Evolutionary conservation across 1,284 basidiomycete species (phyloP).

Genomic region (Ustilago xerochloae): DNA sequence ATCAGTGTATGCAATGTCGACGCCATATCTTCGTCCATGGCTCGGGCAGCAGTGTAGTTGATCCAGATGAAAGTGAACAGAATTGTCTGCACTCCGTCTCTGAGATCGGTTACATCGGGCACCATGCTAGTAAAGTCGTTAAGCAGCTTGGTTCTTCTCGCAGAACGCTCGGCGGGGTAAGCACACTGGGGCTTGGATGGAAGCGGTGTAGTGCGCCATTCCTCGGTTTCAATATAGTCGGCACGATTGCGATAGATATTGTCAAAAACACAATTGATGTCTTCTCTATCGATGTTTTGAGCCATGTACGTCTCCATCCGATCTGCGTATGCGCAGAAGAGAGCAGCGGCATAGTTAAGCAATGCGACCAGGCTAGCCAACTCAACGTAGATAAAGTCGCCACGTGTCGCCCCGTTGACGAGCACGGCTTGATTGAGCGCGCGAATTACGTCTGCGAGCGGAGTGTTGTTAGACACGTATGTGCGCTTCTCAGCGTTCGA

Average conservation of each 20-base stretch:
- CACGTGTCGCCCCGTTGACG: not conserved
- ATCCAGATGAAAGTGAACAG: constrained; percentile 38
- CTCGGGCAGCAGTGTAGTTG: constrained; percentile 18
- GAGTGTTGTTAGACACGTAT: constrained; percentile 1
- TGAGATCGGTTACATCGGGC: constrained; percentile 22
- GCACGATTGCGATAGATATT: constrained; percentile 5
- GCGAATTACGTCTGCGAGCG: constrained; percentile 10
- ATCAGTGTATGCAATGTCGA: constrained; percentile 17
- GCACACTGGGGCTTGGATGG: not conserved
- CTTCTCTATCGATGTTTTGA: not conserved
- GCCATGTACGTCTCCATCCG: constrained; percentile 12
- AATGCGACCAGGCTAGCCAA: constrained; percentile 18
- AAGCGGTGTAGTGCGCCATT: constrained; percentile 1
- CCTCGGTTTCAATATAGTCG: constrained; percentile 21
- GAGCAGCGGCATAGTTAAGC: constrained; percentile 32
- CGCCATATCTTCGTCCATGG: not conserved
- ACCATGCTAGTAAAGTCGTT: not conserved
- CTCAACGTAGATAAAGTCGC: constrained; percentile 11
- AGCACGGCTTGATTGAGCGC: constrained; percentile 24
- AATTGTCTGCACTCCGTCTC: constrained; percentile 28
- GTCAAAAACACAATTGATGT: constrained; percentile 1
- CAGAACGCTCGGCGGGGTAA: not conserved
- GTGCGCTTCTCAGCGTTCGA: constrained; percentile 10
- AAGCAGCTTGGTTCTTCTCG: not conserved
- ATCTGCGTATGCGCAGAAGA: constrained; percentile 10